Evolutionary conservation across 148 eudicot species (phyloP), one percentile per base, ranked within the genome.

Genomic region (Rheum nobile): DNA sequence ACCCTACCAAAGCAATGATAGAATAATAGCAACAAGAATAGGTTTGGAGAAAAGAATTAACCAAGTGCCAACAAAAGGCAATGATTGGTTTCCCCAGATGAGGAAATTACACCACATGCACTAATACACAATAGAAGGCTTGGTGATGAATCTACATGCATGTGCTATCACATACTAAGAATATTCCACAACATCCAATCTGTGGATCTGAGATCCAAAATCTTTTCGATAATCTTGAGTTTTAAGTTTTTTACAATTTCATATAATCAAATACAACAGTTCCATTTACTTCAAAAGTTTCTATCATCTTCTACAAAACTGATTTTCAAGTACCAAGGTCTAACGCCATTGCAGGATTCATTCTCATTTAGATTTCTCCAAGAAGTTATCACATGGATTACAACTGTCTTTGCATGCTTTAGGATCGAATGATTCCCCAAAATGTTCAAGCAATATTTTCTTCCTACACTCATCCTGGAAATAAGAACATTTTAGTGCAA

Each of bases 341-440:
- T 3, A 43, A 32, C 26, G 65, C 2, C 65, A 26, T 24, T 26
- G 31, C 65, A 57, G 34, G 65, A 57, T 57, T 57, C 32, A 24
- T 24, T 57, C 71, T 88, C 79, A 81, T 26, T 72, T 78, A 67
- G 89, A 73, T 4, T 77, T 73, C 68, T 88, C 86, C 71, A 87
- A 84, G 79, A 97, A 94, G 61, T 88, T 94, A 77, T 94, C 98
- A 82, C 98, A 94, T 77, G 98, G 93, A 80, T 84, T 94, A 39
- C 87, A 77, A 74, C 97, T 92, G 78, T 76, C 32, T 81, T 76
- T 95, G 86, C 98, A 95, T 43, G 83, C 82, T 63, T 74, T 81
- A 41, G 83, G 71, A 50, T 91, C 85, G 67, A 89, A 90, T 67
- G 85, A 78, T 80, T 95, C 98, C 67, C 97, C 97, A 76, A 95